These are phyloP conservation scores for Zasmidium angulare DNA, from an alignment of 2,329 filamentous ascomycete genomes.

Conservation along the genomic window DNA sequence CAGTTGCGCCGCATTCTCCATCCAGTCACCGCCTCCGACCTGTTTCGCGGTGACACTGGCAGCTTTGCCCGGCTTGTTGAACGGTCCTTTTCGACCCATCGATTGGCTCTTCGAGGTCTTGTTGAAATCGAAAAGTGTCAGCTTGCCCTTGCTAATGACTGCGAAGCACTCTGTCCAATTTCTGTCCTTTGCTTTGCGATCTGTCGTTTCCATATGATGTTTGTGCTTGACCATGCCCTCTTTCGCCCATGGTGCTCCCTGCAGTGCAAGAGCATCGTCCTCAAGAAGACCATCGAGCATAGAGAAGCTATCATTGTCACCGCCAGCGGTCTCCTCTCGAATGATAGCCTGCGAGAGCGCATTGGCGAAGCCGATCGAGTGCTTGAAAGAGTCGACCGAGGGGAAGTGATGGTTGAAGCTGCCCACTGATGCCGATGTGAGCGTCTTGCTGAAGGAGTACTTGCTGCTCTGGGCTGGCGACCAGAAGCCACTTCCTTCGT, in stretches of 20 bases:
- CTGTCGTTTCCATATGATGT: constrained; percentile 85
- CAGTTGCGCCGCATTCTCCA: constrained; percentile 88
- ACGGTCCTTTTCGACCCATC: constrained; percentile 39
- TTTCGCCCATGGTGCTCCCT: constrained; percentile 96
- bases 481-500: constrained; percentile 87
- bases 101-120: constrained; percentile 57
- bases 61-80: constrained; percentile 29
- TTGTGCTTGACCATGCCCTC: constrained; percentile 96
- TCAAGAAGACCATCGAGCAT: constrained; percentile 62
- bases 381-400: constrained; percentile 69
- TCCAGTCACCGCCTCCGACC: constrained; percentile 97
- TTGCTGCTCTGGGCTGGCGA: constrained; percentile 89
- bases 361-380: constrained; percentile 96
- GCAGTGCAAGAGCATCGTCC: constrained; percentile 87
- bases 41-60: constrained; percentile 56
- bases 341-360: constrained; percentile 96
- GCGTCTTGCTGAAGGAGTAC: constrained; percentile 85
- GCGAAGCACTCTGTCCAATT: constrained; percentile 96
- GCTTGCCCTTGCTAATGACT: constrained; percentile 89
- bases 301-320: constrained; percentile 37
- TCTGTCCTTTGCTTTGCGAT: constrained; percentile 89
- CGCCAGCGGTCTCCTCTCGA: constrained; percentile 69
- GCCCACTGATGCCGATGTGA: constrained; percentile 89
- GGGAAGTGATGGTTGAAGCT: constrained; percentile 78
- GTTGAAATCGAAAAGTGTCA: constrained; percentile 92